These are phyloP conservation scores for Cordyceps tenuipes DNA, from an alignment of 2,329 filamentous ascomycete genomes.

Conservation along the genomic window DNA sequence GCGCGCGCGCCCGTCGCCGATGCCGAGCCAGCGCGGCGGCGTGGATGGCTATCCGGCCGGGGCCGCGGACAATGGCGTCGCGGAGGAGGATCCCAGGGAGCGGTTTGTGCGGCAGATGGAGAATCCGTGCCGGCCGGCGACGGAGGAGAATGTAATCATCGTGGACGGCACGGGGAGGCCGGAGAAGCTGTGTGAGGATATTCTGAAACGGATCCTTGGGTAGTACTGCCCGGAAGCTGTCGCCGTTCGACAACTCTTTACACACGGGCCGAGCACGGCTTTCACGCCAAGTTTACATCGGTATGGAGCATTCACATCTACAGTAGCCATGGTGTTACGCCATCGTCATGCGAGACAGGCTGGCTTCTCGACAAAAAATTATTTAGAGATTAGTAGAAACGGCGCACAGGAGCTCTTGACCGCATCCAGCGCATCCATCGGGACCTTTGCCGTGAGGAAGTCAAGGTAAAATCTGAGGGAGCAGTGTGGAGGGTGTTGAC, in stretches of 20 bases:
- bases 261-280: too few species aligned
- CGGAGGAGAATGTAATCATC: constrained; percentile 14
- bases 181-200: constrained; percentile 16
- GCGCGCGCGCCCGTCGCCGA: constrained; percentile 14
- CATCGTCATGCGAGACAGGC: neutral
- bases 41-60: constrained; percentile 20
- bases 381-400: neutral
- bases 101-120: constrained; percentile 24
- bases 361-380: neutral
- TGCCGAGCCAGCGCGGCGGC: constrained; percentile 24
- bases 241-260: neutral
- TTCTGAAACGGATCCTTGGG: constrained; percentile 13
- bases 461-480: too few species aligned
- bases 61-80: constrained; percentile 1
- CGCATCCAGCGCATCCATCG: too few species aligned
- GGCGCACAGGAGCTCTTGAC: too few species aligned
- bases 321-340: neutral
- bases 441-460: too few species aligned
- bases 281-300: too few species aligned
- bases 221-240: neutral
- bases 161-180: constrained; percentile 19
- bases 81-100: constrained; percentile 13
- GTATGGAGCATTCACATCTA: too few species aligned
- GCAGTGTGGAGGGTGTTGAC: neutral
- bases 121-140: constrained; percentile 21